Evolutionary conservation across 768 basidiomycete species (phyloP).

Genomic region (Royoungia palumana): DNA sequence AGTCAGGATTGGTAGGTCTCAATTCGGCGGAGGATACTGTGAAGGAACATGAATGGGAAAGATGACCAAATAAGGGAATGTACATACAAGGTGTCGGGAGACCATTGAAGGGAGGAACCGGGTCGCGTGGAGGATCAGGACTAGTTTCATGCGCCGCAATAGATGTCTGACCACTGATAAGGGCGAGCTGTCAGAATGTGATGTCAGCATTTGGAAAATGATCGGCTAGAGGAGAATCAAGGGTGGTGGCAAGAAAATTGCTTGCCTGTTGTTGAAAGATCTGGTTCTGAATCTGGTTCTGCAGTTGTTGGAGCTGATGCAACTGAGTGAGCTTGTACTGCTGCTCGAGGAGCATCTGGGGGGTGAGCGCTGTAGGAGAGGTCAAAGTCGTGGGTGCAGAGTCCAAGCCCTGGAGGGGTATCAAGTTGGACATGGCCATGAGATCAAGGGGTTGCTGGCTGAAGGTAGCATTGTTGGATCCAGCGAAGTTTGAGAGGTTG

Average conservation of each 20-base stretch:
- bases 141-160: conserved; percentile 37
- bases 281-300: conserved; percentile 83
- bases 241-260: conserved; percentile 4
- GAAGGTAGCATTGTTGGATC: conserved; percentile 11
- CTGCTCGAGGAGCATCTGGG: conserved; percentile 63
- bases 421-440: conserved; percentile 41
- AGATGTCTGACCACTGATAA: conserved; percentile 49
- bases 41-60: conserved; percentile 11
- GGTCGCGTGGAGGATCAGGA: conserved; percentile 34
- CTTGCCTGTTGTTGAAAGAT: conserved; percentile 88
- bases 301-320: conserved; percentile 72
- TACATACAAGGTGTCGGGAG: conserved; percentile 67
- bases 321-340: conserved; percentile 77
- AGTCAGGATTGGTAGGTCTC: conserved; percentile 56
- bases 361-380: conserved; percentile 29
- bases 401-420: conserved; percentile 48
- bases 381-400: conserved; percentile 8
- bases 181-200: conserved; percentile 50
- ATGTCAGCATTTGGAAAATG: conserved; percentile 11
- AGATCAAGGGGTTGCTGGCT: conserved; percentile 46
- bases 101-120: conserved; percentile 41
- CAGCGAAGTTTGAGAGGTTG: conserved; percentile 2
- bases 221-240: conserved; percentile 5
- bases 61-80: conserved; percentile 6
- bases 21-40: conserved; percentile 65